Evolutionary conservation across 768 basidiomycete genomes (phyloP), one percentile per base, ranked within the genome.

Genomic region (Wakefieldia striispora): DNA sequence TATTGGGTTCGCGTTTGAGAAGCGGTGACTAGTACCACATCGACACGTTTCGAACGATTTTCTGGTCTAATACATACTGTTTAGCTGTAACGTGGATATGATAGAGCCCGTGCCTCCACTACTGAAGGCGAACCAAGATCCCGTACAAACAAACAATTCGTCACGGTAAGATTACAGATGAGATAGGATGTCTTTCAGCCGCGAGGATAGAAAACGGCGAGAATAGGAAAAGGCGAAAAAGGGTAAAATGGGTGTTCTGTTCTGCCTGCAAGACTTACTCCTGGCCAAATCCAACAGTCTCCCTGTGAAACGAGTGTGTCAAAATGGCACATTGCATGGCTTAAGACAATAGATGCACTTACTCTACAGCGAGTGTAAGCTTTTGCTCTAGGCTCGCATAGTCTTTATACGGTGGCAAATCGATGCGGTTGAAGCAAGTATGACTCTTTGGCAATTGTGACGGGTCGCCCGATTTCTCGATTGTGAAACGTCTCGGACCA

Each of bases 401-500:
- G 60, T 93, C 91, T 65, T 92, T 95, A 69, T 99, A 99, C 12
- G 94, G 91, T n/a, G 97, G 97, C 47, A 99, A 71, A 72, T 99
- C 97, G 59, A 95, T 93, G 38, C 91, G 79, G 58, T 89, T 98
- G 82, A 99, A 99, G 75, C 97, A 98, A 1, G 88, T 90, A 63
- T 91, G 88, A 68, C 88, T 91, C 84, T 98, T 99, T 1, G 97
- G 97, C 62, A 99, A 71, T 67, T 97, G 94, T 20, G 88, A 89
- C 19, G 94, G 91, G 63, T 99, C 97, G 23, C 97, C 97, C 31
- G 92, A 90, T 74, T 98, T 98, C 71, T 99, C 97, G 63, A 99
- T 97, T 8, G 97, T 99, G 71, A 99, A 99, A 40, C 95, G 81
- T 42, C 95, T 76, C 20, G 95, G 95, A 10, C 95, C 97, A 67